Evolutionary conservation across 306 rosid species (phyloP), one percentile per base, ranked within the genome.

Genomic region (Vachellia pachyceras): DNA sequence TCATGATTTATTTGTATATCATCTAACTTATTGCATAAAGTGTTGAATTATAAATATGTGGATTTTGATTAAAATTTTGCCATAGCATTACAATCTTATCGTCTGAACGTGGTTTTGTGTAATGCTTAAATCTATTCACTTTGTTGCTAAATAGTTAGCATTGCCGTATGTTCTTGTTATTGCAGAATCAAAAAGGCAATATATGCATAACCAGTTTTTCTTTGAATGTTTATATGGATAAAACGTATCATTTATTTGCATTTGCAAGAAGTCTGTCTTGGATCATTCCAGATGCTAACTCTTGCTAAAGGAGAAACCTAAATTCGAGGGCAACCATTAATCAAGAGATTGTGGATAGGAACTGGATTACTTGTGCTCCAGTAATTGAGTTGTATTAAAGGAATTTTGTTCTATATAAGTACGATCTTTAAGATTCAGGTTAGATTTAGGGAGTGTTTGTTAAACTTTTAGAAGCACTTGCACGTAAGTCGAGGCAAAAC

Each of bases 191-290:
- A 20, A 22, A 44, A 10, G n/a, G 50, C 52, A 49, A 76, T 64
- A 73, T 29, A 52, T 67, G 54, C 5, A n/a, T 54, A 2, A 54
- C 58, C n/a, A 12, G 20, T 63, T 73, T 70, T 75, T 50, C 52
- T 69, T 63, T 20, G 41, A 42, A 58, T 74, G 75, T 10, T 82
- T 20, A 75, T 70, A 75, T 76, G 61, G 75, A 33, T 76, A 72
- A 86, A 72, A n/a, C 40, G 64, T 73, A 66, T 45, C n/a, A n/a
- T n/a, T 33, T 76, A 49, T 78, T 74, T 76, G 60, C 18, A 14
- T 54, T 77, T 49, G 54, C 69, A 20, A 11, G 39, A 69, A 69
- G 79, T 82, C 67, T 64, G 29, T 57, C 41, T 17, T 29, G 25
- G 17, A 63, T 76, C 40, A 23, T 76, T 68, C 42, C 68, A 42